phyloP scores from a whole-genome alignment of 169 alveolate genomes.

The Amoebophrya sp. region DNA sequence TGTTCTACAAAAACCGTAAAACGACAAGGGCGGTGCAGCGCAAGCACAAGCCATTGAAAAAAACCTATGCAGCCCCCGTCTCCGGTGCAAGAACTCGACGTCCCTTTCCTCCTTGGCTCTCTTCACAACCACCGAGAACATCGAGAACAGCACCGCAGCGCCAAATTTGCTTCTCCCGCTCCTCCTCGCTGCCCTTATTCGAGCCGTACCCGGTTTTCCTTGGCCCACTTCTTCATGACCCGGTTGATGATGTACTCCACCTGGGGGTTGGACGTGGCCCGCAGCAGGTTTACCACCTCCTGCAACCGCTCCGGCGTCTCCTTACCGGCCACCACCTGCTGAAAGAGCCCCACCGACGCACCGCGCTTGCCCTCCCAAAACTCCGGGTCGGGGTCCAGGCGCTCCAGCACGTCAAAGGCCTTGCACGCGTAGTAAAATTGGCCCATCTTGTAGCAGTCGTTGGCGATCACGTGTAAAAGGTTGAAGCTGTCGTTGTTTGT shows the following conservation, averaged over 20 bases:
- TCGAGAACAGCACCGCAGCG: too few species aligned
- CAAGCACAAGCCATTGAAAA: too few species aligned
- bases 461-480: conserved; percentile 66
- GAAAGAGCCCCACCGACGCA: conserved; percentile 69
- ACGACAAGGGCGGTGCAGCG: too few species aligned
- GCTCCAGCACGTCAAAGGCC: conserved; percentile 72
- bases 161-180: too few species aligned
- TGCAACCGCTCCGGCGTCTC: conserved; percentile 59
- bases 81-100: too few species aligned
- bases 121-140: too few species aligned
- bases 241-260: conserved; percentile 59
- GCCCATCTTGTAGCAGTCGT: conserved; percentile 78
- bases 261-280: conserved; percentile 62
- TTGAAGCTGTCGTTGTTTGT: conserved; percentile 45
- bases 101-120: too few species aligned
- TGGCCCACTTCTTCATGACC: conserved; percentile 67
- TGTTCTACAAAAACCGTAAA: too few species aligned
- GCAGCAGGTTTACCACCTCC: conserved; percentile 60
- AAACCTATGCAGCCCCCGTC: too few species aligned
- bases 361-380: conserved; percentile 69
- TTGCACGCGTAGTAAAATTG: conserved; percentile 70
- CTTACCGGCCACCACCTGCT: conserved; percentile 62
- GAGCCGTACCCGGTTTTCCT: background rate
- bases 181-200: too few species aligned
- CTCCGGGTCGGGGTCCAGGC: conserved; percentile 73